phyloP scores from a whole-genome alignment of 495 filamentous ascomycete genomes.

The Neurospora discreta region DNA sequence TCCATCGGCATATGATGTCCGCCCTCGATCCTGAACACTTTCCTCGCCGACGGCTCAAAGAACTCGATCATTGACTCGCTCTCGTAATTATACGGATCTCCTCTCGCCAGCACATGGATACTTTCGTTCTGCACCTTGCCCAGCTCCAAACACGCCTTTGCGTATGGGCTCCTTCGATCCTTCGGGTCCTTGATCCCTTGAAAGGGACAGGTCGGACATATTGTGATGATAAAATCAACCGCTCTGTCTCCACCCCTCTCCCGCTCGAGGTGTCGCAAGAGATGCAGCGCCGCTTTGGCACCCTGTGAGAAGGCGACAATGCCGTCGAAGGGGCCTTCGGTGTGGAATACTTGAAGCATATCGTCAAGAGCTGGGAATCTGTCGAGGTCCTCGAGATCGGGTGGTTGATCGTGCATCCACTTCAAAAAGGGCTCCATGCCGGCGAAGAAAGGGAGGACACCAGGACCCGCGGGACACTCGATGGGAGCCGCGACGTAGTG shows the following conservation, averaged over 20 bases:
- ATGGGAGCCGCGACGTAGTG: slow-evolving; percentile 11
- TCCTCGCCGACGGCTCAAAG: slow-evolving; percentile 8
- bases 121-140: slow-evolving; percentile 7
- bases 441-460: slow-evolving; percentile 18
- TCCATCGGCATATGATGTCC: slow-evolving; percentile 19
- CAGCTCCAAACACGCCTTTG: slow-evolving; percentile 1
- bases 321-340: slow-evolving; percentile 15
- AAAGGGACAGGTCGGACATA: slow-evolving; percentile 19
- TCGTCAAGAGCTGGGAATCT: not conserved
- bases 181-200: not conserved
- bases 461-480: slow-evolving; percentile 10
- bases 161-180: not conserved
- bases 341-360: slow-evolving; percentile 1
- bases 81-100: slow-evolving; percentile 16
- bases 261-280: slow-evolving; percentile 12
- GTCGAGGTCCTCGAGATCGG: slow-evolving; percentile 1
- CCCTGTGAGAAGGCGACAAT: slow-evolving; percentile 23
- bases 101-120: slow-evolving; percentile 16
- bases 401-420: slow-evolving; percentile 11
- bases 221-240: slow-evolving; percentile 9
- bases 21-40: slow-evolving; percentile 11
- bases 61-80: slow-evolving; percentile 15
- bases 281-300: slow-evolving; percentile 15
- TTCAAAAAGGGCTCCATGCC: slow-evolving; percentile 12
- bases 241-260: not conserved